phyloP scores from a whole-genome alignment of 441 rosid genomes.

The Biscutella laevigata region DNA sequence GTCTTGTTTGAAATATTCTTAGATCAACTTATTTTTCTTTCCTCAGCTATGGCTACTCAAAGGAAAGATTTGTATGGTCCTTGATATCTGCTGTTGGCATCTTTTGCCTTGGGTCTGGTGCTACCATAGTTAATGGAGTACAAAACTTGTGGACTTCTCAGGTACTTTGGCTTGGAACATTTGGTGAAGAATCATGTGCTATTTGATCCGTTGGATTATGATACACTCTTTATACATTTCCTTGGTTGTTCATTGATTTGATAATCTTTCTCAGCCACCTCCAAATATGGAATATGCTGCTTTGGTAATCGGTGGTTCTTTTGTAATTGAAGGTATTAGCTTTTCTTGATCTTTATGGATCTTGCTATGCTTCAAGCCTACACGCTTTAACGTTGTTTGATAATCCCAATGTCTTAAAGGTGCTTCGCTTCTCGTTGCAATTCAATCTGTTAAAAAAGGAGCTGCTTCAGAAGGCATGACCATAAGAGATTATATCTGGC shows the following conservation, averaged over 20 bases:
- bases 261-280: constrained; percentile 57
- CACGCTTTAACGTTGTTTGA: background rate
- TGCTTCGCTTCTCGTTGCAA: constrained; percentile 91
- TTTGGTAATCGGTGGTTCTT: constrained; percentile 89
- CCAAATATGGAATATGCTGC: constrained; percentile 80
- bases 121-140: constrained; percentile 88
- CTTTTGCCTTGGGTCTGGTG: constrained; percentile 98
- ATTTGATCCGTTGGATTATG: background rate
- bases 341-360: constrained; percentile 1
- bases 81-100: constrained; percentile 99
- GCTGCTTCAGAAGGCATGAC: constrained; percentile 97
- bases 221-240: background rate
- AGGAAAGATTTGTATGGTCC: constrained; percentile 99
- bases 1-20: constrained; percentile 11
- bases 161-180: constrained; percentile 32
- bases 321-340: constrained; percentile 76
- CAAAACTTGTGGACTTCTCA: constrained; percentile 81
- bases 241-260: constrained; percentile 17
- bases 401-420: constrained; percentile 34
- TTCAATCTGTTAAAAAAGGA: constrained; percentile 94
- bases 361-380: background rate
- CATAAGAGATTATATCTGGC: constrained; percentile 88
- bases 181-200: background rate
- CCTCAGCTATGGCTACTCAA: constrained; percentile 93
- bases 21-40: constrained; percentile 16